Evolutionary conservation across 148 eudicot genomes (phyloP).

Genomic region (Chenopodium suecicum): DNA sequence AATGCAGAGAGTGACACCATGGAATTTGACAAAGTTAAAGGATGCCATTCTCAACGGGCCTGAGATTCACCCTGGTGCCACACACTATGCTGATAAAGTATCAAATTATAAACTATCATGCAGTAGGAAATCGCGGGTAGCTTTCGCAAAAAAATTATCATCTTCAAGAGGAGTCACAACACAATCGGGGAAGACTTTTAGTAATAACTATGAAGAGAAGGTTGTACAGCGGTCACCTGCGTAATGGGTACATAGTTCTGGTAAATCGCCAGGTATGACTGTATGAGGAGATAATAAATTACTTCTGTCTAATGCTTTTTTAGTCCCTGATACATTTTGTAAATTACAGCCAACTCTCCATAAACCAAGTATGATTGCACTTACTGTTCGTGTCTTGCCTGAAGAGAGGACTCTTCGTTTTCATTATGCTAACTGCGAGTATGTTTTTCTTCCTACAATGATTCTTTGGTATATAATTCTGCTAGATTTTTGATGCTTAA

Average conservation of each 20-base stretch:
- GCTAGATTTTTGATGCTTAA: background rate
- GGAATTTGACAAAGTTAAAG: slow-evolving; percentile 71
- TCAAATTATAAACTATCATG: slow-evolving; percentile 43
- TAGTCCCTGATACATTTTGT: slow-evolving; percentile 1
- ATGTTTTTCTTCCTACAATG: slow-evolving; percentile 11
- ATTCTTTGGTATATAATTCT: too few species aligned
- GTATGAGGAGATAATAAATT: background rate
- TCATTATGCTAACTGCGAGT: slow-evolving; percentile 99
- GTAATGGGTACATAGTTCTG: slow-evolving; percentile 85
- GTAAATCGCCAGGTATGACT: slow-evolving; percentile 78
- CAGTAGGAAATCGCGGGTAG: slow-evolving; percentile 52
- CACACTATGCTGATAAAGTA: slow-evolving; percentile 63
- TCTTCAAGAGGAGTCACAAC: slow-evolving; percentile 76
- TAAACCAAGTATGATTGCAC: slow-evolving; percentile 97
- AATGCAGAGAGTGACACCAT: slow-evolving; percentile 82
- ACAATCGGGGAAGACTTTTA: slow-evolving; percentile 45
- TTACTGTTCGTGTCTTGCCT: slow-evolving; percentile 81
- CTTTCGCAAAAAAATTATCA: slow-evolving; percentile 63
- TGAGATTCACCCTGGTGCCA: slow-evolving; percentile 90
- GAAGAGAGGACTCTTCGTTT: slow-evolving; percentile 95
- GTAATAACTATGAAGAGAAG: slow-evolving; percentile 65
- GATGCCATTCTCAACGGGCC: slow-evolving; percentile 82
- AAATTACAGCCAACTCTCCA: slow-evolving; percentile 85
- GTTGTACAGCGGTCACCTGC: slow-evolving; percentile 75
- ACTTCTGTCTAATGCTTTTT: background rate